These are phyloP conservation scores for Tympanopsis confertula DNA, from an alignment of 2,329 filamentous ascomycete species.

Conservation along the genomic window DNA sequence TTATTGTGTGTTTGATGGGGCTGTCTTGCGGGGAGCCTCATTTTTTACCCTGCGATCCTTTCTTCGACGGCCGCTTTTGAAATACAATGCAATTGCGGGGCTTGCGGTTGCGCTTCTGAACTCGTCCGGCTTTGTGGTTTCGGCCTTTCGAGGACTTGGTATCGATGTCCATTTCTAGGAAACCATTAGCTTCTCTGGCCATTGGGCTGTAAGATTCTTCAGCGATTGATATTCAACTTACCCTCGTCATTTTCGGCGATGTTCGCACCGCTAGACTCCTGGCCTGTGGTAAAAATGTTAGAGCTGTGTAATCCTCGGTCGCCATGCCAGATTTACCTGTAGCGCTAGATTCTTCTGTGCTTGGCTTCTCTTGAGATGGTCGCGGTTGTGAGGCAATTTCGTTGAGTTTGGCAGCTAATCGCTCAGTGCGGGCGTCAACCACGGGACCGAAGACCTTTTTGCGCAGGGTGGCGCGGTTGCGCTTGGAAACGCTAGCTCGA, in stretches of 20 bases:
- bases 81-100: neutral
- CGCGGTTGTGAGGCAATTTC: neutral
- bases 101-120: slow-evolving; percentile 1
- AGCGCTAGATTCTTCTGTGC: neutral
- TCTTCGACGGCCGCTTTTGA: neutral
- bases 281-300: too few species aligned
- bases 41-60: neutral
- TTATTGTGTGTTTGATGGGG: too few species aligned
- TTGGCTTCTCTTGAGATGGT: neutral
- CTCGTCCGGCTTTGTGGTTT: neutral
- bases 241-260: too few species aligned
- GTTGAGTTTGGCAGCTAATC: neutral
- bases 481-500: slow-evolving; percentile 1
- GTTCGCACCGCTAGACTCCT: too few species aligned
- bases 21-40: too few species aligned
- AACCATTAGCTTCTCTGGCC: neutral
- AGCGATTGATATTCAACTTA: too few species aligned
- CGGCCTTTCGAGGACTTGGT: neutral
- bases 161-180: slow-evolving; percentile 1
- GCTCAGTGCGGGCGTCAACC: neutral
- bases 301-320: too few species aligned
- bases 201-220: too few species aligned
- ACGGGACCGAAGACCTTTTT: neutral
- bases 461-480: neutral
- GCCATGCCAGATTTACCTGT: too few species aligned